Evolutionary conservation across 768 basidiomycete genomes (phyloP).

Genomic region (Mycena latifolia): DNA sequence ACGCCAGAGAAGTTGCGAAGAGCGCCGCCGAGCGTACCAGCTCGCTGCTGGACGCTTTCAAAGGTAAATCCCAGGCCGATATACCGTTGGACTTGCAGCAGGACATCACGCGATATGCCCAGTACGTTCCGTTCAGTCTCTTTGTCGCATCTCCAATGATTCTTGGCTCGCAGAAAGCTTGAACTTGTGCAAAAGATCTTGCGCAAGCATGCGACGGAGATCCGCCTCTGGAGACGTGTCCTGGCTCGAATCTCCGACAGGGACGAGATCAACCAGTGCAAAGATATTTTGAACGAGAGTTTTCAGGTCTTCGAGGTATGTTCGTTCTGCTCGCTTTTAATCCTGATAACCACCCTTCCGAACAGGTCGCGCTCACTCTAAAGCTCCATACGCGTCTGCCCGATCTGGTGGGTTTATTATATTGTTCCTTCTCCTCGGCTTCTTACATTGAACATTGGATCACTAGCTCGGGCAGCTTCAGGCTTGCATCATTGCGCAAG

Average conservation of each 20-base stretch:
- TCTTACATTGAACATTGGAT: not conserved
- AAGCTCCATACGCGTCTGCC: constrained; percentile 3
- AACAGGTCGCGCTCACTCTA: not conserved
- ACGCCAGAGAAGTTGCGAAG: constrained; percentile 15
- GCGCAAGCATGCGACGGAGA: not conserved
- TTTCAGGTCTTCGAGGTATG: constrained; percentile 16
- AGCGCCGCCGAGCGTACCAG: constrained; percentile 10
- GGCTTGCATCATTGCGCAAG: not conserved
- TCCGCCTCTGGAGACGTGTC: constrained; percentile 1
- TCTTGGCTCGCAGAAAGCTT: constrained; percentile 2
- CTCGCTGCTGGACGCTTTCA: constrained; percentile 17
- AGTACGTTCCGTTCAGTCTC: not conserved
- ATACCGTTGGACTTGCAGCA: constrained; percentile 3
- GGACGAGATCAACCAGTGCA: constrained; percentile 16
- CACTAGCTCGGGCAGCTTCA: not conserved
- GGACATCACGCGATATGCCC: constrained; percentile 6
- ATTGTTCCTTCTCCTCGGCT: not conserved
- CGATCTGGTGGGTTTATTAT: not conserved
- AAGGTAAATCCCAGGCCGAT: constrained; percentile 9
- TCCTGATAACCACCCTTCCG: not conserved
- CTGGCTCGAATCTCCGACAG: not conserved
- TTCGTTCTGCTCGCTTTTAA: not conserved
- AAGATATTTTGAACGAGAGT: constrained; percentile 12
- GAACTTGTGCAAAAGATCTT: constrained; percentile 12
- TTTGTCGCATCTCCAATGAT: not conserved